Conservation (phyloP, 2,329 filamentous ascomycete genomes). For the Aspergillus pseudoviridinutans region DNA sequence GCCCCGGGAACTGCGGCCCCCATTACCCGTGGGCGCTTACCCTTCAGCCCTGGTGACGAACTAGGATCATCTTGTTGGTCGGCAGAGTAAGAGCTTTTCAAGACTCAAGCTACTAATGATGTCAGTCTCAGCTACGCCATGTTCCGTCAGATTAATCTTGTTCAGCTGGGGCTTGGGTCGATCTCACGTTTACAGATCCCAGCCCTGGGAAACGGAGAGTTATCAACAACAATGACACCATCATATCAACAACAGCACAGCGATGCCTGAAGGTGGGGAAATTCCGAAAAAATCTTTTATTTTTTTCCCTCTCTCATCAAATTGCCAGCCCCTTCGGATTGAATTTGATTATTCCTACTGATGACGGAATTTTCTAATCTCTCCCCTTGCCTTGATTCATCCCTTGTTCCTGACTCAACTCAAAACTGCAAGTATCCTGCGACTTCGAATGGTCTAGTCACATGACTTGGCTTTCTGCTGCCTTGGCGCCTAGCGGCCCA, state of each 20-base stretch:
- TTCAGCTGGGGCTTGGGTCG: background rate
- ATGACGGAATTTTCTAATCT: background rate
- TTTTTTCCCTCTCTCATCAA: no score
- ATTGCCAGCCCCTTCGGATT: background rate
- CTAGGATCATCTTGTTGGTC: background rate
- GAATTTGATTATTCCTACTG: no score
- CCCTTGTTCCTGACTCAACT: background rate
- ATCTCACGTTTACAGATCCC: background rate
- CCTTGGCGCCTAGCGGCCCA: background rate
- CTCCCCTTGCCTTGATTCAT: background rate
- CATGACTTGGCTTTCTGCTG: background rate
- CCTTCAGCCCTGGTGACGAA: background rate
- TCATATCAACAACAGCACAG: background rate
- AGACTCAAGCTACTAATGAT: background rate
- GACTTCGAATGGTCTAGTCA: background rate
- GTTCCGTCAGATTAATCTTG: background rate
- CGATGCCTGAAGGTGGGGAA: background rate
- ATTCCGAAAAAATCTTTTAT: background rate
- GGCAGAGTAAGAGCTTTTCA: background rate
- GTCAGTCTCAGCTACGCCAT: slow-evolving; percentile 8
- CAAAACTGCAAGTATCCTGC: background rate
- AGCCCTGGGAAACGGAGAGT: background rate
- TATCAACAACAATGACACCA: background rate
- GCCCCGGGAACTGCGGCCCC: slow-evolving; percentile 9
- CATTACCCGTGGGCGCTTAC: background rate